Percentiles rank a stretch among this genome's conserved stretches.
Conservation (phyloP, 768 basidiomycete species). For the Naganishia friedmannii region DNA sequence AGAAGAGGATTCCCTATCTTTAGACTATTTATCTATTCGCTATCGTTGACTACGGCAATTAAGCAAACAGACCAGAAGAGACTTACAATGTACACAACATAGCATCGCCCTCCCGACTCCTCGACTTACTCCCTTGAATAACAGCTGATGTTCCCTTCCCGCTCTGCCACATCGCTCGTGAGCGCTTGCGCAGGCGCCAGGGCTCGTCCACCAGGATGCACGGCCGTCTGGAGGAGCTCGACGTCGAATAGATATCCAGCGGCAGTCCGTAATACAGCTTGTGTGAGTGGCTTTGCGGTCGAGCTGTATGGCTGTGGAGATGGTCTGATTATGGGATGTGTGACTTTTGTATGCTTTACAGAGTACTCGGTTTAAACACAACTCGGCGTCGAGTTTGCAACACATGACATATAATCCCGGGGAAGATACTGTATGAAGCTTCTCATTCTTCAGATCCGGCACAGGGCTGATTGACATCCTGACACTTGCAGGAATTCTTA, state of each 20-base stretch:
- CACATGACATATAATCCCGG: slow-evolving; percentile 15
- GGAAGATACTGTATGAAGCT: slow-evolving; percentile 21
- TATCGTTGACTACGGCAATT: not conserved
- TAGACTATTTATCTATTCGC: not conserved
- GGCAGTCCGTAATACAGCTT: not conserved
- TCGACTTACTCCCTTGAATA: not conserved
- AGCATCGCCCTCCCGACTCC: not conserved
- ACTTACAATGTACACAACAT: not conserved
- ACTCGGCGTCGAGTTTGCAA: not conserved
- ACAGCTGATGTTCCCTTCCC: slow-evolving; percentile 13
- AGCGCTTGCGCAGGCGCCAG: not conserved
- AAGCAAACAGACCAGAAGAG: not conserved
- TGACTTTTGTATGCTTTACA: not conserved
- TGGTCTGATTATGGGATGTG: no score
- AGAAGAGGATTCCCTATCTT: slow-evolving; percentile 1
- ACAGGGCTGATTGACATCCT: slow-evolving; percentile 7
- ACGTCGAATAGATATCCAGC: not conserved
- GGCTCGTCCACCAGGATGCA: not conserved
- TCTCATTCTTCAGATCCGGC: not conserved
- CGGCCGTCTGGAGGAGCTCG: not conserved
- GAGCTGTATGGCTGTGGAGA: not conserved
- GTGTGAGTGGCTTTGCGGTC: not conserved
- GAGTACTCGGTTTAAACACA: slow-evolving; percentile 2
- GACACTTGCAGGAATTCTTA: slow-evolving; percentile 68
- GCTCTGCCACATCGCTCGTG: slow-evolving; percentile 5